A percentile compares a stretch with the other conserved stretches of the same genome.
These are phyloP conservation scores for Leccinum rimulosum DNA, from an alignment of 768 basidiomycete species.

Conservation along the genomic window DNA sequence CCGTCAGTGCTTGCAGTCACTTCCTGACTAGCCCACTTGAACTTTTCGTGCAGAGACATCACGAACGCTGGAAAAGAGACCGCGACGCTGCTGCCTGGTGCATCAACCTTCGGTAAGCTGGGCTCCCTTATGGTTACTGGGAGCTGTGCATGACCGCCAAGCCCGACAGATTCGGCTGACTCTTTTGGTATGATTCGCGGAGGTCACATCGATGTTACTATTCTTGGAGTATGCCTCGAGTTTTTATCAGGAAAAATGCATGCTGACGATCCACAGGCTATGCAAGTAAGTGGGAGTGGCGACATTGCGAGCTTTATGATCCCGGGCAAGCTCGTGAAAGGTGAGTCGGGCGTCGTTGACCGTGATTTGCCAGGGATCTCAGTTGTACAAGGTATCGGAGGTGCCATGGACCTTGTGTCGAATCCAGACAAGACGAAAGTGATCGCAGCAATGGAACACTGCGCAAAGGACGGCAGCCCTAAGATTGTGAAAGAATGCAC, in stretches of 20 bases:
- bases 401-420: constrained; percentile 95
- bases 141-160: constrained; percentile 21
- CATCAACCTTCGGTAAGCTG: constrained; percentile 77
- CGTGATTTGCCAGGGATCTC: constrained; percentile 6
- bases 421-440: constrained; percentile 94
- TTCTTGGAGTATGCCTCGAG: constrained; percentile 59
- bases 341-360: constrained; percentile 53
- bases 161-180: constrained; percentile 64
- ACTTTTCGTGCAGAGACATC: constrained; percentile 66
- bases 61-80: constrained; percentile 96
- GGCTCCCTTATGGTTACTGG: constrained; percentile 36
- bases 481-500: constrained; percentile 81
- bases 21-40: constrained; percentile 33
- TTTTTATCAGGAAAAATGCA: background rate
- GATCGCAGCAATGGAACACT: constrained; percentile 86
- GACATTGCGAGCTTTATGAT: constrained; percentile 99
- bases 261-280: constrained; percentile 52
- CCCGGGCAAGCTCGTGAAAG: constrained; percentile 89
- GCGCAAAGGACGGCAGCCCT: constrained; percentile 80
- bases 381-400: constrained; percentile 72
- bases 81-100: constrained; percentile 87
- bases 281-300: constrained; percentile 91
- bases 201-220: constrained; percentile 80
- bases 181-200: constrained; percentile 98
- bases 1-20: constrained; percentile 50